A percentile compares a stretch with the other conserved stretches of the same genome.
Evolutionary conservation across 2,329 filamentous ascomycete genomes (phyloP).

Genomic region (Beauveria sp.): DNA sequence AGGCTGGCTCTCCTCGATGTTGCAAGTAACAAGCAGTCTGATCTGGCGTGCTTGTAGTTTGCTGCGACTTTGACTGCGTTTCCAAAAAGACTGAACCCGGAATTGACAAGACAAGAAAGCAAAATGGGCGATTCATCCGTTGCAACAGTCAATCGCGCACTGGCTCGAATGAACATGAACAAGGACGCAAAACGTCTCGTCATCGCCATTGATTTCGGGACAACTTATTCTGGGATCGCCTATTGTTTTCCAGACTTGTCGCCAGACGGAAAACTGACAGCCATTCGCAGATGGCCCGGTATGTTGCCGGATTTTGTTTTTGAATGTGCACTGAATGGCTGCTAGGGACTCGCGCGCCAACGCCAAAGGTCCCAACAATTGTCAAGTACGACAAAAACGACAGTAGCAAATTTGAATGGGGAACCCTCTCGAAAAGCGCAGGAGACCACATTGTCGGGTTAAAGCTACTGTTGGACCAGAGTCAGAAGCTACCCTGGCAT

Average conservation of each 20-base stretch:
- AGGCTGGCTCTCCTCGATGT: too few species aligned
- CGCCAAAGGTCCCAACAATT: conserved; percentile 16
- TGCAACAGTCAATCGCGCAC: neutral
- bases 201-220: conserved; percentile 1
- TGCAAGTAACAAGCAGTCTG: too few species aligned
- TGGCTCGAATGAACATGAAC: neutral
- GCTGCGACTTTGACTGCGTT: too few species aligned
- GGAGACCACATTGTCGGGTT: conserved; percentile 13
- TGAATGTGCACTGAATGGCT: neutral
- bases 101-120: neutral
- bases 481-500: conserved; percentile 13
- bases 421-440: conserved; percentile 8
- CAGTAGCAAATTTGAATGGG: conserved; percentile 10
- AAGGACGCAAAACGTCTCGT: neutral
- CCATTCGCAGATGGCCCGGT: conserved; percentile 16
- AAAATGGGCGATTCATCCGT: neutral
- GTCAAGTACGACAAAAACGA: conserved; percentile 12
- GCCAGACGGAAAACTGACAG: neutral
- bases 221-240: neutral
- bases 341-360: neutral
- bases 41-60: too few species aligned
- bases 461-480: conserved; percentile 16
- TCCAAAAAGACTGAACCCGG: too few species aligned
- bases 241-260: neutral
- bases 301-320: neutral